Percentiles rank a stretch among this genome's conserved stretches.
These are phyloP conservation scores for Echium plantagineum DNA, from an alignment of 257 asterid species.

Conservation along the genomic window DNA sequence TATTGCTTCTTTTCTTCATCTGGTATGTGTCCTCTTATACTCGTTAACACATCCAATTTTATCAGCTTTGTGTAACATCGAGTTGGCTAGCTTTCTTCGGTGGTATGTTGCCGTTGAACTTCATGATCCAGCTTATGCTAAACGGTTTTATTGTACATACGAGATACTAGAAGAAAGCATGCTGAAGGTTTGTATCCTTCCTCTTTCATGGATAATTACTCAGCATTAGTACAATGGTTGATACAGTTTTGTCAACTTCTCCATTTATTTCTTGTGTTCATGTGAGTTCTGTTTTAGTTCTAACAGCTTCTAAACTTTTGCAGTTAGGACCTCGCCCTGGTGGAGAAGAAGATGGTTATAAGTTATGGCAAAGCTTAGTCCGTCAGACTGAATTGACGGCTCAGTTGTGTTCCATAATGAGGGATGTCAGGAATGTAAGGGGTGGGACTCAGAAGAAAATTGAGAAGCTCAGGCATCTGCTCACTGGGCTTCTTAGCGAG, in stretches of 20 bases:
- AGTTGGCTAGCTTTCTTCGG: conserved; percentile 96
- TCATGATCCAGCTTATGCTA: conserved; percentile 86
- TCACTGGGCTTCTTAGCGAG: conserved; percentile 94
- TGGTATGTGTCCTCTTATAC: not conserved
- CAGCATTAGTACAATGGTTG: not conserved
- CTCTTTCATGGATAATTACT: not conserved
- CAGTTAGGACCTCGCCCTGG: conserved; percentile 55
- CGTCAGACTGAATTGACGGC: conserved; percentile 96
- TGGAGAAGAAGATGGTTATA: conserved; percentile 76
- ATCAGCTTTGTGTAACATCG: conserved; percentile 81
- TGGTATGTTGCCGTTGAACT: conserved; percentile 99
- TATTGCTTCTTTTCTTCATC: not conserved
- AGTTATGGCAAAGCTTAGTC: conserved; percentile 96
- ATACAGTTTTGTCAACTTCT: not conserved
- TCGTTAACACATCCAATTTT: conserved; percentile 12
- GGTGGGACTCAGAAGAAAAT: conserved; percentile 96
- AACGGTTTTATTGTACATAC: conserved; percentile 80
- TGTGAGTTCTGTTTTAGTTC: not conserved
- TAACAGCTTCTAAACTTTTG: conserved; percentile 11
- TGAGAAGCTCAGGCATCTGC: conserved; percentile 94
- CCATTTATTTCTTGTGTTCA: not conserved
- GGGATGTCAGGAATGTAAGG: conserved; percentile 85
- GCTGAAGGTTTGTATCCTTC: conserved; percentile 47
- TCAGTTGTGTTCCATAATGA: conserved; percentile 83
- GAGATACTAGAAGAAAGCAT: conserved; percentile 88